Percentiles rank a stretch among this genome's conserved stretches.
Conservation (phyloP, 176 grass and related monocot genomes). For the Oryza longistaminata region DNA sequence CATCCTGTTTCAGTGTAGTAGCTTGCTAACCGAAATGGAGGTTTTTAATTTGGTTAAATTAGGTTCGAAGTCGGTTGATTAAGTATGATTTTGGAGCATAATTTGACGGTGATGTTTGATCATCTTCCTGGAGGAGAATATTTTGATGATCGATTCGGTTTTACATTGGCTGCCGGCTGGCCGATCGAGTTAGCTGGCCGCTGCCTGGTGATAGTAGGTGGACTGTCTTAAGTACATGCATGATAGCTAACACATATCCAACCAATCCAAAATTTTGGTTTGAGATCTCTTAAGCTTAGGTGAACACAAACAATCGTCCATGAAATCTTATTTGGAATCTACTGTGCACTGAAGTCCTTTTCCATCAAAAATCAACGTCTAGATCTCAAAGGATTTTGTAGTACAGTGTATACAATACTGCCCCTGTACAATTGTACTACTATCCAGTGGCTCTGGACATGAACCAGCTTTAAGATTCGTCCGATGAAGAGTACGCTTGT, state of each 20-base stretch:
- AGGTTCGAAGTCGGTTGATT: neutral
- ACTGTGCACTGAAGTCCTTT: neutral
- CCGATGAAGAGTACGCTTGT: neutral
- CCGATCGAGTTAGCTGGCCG: slow-evolving; percentile 1
- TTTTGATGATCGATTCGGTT: neutral
- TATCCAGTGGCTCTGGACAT: neutral
- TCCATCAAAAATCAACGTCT: neutral
- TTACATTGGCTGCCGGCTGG: neutral
- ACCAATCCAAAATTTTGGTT: neutral
- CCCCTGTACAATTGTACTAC: too few relatives aligned
- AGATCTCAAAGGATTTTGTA: neutral
- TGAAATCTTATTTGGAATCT: neutral
- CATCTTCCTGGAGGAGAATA: neutral
- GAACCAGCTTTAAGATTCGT: neutral
- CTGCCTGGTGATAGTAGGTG: slow-evolving; percentile 32
- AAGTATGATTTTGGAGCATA: neutral
- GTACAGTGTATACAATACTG: neutral
- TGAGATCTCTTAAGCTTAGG: neutral
- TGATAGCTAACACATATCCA: neutral
- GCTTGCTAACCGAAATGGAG: neutral
- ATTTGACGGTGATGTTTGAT: neutral
- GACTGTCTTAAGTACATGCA: neutral
- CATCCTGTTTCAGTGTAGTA: neutral
- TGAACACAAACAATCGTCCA: neutral
- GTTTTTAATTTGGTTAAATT: neutral